phyloP scores from a whole-genome alignment of 495 filamentous ascomycete species.

The Ascodesmis nigricans region DNA sequence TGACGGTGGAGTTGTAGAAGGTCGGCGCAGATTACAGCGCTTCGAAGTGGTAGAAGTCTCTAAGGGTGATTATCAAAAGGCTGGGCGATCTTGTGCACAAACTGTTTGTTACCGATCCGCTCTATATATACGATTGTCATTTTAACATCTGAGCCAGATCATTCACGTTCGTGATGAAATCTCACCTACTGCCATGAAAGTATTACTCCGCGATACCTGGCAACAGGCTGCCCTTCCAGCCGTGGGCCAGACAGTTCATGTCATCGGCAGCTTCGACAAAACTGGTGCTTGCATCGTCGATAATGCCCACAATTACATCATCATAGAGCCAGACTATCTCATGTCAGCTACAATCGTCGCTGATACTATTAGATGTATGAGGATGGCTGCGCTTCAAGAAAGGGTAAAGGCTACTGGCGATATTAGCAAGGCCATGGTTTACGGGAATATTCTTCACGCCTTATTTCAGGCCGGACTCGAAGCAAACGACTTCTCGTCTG shows the following conservation, averaged over 20 bases:
- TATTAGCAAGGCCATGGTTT: slow-evolving; percentile 53
- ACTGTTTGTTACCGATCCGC: slow-evolving; percentile 9
- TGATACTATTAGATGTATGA: slow-evolving; percentile 73
- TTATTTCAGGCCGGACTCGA: slow-evolving; percentile 78
- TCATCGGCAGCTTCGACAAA: slow-evolving; percentile 56
- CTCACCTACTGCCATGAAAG: slow-evolving; percentile 36
- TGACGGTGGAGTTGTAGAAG: too few relatives aligned
- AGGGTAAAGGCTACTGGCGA: slow-evolving; percentile 71
- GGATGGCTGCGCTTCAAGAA: slow-evolving; percentile 80
- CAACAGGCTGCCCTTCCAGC: slow-evolving; percentile 45
- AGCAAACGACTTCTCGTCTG: slow-evolving; percentile 56
- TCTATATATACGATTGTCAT: background rate
- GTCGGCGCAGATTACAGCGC: slow-evolving; percentile 14
- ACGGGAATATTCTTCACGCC: slow-evolving; percentile 80
- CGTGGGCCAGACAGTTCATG: slow-evolving; percentile 53
- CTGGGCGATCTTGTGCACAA: slow-evolving; percentile 7
- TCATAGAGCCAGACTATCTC: slow-evolving; percentile 87
- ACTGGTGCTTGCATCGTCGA: slow-evolving; percentile 48
- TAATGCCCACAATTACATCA: slow-evolving; percentile 61
- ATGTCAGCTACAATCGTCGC: slow-evolving; percentile 84
- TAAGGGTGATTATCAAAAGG: slow-evolving; percentile 8
- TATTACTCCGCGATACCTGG: slow-evolving; percentile 73
- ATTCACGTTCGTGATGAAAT: slow-evolving; percentile 54
- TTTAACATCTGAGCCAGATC: slow-evolving; percentile 31
- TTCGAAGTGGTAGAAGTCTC: slow-evolving; percentile 13